Evolutionary conservation across 495 filamentous ascomycete genomes (phyloP).

Genomic region (Penicillium cataractarum): DNA sequence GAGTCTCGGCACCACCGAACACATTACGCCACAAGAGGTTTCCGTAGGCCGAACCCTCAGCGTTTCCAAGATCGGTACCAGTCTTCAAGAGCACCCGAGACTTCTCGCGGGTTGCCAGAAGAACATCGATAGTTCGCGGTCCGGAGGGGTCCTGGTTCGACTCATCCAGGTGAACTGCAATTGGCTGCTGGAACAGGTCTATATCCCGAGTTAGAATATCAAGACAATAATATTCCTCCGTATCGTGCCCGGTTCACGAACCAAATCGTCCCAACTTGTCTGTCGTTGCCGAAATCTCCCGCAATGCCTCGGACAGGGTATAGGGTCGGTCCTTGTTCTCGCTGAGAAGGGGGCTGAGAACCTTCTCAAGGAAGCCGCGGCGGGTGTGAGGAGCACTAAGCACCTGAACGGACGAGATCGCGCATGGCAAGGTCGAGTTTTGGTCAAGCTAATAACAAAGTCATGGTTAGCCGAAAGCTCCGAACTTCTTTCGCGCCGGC

Average conservation of each 20-base stretch:
- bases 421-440: constrained; percentile 77
- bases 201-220: constrained; percentile 13
- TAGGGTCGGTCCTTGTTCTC: constrained; percentile 65
- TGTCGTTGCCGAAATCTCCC: constrained; percentile 65
- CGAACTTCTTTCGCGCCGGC: not conserved
- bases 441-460: constrained; percentile 64
- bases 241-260: constrained; percentile 42
- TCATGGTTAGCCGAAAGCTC: constrained; percentile 21
- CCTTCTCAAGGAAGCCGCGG: constrained; percentile 72
- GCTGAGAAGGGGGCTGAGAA: constrained; percentile 78
- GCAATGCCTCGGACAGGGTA: constrained; percentile 76
- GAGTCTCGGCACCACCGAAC: constrained; percentile 90
- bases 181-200: constrained; percentile 89
- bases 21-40: constrained; percentile 85
- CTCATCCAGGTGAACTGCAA: constrained; percentile 77
- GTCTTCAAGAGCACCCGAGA: constrained; percentile 81
- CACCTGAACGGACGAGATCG: constrained; percentile 80
- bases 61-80: constrained; percentile 88
- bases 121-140: constrained; percentile 74
- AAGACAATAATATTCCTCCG: constrained; percentile 10
- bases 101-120: constrained; percentile 75
- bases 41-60: constrained; percentile 88
- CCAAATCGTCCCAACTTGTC: constrained; percentile 81
- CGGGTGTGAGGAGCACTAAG: constrained; percentile 79
- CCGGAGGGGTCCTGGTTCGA: constrained; percentile 60